Evolutionary conservation across 2,329 filamentous ascomycete genomes (phyloP), one percentile per base, ranked within the genome.

Genomic region (Dothidotthia symphoricarpi): DNA sequence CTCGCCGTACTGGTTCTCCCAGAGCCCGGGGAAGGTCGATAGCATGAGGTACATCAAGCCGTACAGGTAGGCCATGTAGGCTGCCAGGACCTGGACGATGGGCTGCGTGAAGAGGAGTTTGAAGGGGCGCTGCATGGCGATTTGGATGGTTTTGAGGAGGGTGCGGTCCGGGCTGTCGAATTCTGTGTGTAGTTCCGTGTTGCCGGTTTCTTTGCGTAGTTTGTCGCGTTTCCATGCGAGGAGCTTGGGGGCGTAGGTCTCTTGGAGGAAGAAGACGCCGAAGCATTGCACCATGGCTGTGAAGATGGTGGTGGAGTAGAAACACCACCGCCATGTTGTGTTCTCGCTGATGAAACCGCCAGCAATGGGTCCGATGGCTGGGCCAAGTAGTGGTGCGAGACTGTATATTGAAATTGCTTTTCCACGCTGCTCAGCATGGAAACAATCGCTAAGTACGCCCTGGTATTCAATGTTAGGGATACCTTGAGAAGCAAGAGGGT

Each of bases 281-380:
- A 75, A 66, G 9, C 75, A 42, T 57, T 86, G 82, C 34, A 88
- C 76, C 10, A 78, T 41, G 1, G 72, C 82, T 39, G 81, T 79
- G 16, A 71, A 70, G 39, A 87, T 82, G 1, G 80, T 78, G 1
- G 81, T 84, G 0, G 79, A 72, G 66, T 77, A 86, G 67, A 88
- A 88, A 6, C 80, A 77, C 85, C 85, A 88, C 26, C 83, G 75
- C 85, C 85, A 88, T 1, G 75, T 80, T 6, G 75, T 78, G 45
- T 76, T 70, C 51, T 83, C 67, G 0, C 80, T 73, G 16, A 86
- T 80, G 57, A 81, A 86, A 0, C 79, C 82, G 8, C 82, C 82
- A 0, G 75, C 75, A 2, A 86, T 78, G 0, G 83, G 83, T 0
- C 82, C 83, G 4, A 85, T 67, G 1, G 80, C 80, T 3, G 82